Evolutionary conservation across 2,329 filamentous ascomycete species (phyloP), one percentile per base, ranked within the genome.

Genomic region (Helotiales sp.): DNA sequence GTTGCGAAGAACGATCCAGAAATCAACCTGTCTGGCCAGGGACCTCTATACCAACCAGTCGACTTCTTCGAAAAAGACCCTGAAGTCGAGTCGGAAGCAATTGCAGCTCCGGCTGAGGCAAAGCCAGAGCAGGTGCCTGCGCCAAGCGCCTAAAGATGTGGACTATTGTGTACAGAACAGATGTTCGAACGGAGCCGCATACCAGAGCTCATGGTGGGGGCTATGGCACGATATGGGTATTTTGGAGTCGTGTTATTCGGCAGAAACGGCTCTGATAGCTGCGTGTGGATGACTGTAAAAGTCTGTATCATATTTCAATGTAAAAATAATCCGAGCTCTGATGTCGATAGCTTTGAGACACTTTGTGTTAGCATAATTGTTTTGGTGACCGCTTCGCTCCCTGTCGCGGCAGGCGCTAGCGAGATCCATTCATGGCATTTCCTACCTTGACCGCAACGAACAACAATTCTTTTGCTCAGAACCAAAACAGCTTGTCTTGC

Each of bases 1-100:
- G 75, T 90, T 62, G 90, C 88, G 6, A 78, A 81, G 75, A 70
- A 75, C 8, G 90, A 93, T 70, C 79, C 81, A 5, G 87, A 90
- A 71, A 79, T 92, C 66, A 76, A 90, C 57, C 58, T 71, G 7
- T 67, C 67, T 10, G 70, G 69, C 12, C 47, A 67, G 15, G 69
- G 68, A 30, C 64, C 66, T 29, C 27, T 64, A 25, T 70, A 71
- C 54, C 63, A 46, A 8, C 69, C 69, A 29, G 49, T 52, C 31
- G 61, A 67, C 25, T 68, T 64, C 48, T 55, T 64, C 31, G 62
- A 65, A 33, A 61, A 67, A 44, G 62, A 57, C n/a, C 25, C 56
- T 34, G 27, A 61, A 52, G 61, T 63, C 40, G 55, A 51, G 24
- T 22, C 63, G 10, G 58, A 75, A 29, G 60, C 69, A 30, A 58